Conservation (phyloP, 225 moss, liverwort and hornwort genomes). For the Straminergon stramineum region DNA sequence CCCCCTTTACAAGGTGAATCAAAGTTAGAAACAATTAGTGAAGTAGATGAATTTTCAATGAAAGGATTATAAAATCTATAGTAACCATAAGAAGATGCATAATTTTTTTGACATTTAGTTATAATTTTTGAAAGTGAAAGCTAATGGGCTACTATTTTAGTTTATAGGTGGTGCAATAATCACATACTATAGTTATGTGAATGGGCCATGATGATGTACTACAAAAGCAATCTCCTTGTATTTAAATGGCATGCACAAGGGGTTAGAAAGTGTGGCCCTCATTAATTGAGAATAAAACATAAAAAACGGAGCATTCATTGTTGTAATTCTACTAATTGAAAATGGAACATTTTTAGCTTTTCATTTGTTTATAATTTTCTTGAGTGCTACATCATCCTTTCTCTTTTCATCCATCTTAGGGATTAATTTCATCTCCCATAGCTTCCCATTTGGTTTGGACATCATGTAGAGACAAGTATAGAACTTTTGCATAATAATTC, state of each 20-base stretch:
- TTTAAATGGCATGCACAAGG: background rate
- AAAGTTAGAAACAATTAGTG: background rate
- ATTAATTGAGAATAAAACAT: background rate
- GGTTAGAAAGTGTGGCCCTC: fast-evolving
- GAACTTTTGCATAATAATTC: background rate
- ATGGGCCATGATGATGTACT: background rate
- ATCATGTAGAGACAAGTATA: background rate
- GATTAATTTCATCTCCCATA: background rate
- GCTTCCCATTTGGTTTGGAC: fast-evolving
- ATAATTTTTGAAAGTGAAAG: background rate
- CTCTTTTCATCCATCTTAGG: background rate
- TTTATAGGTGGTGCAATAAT: background rate
- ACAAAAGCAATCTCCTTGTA: fast-evolving
- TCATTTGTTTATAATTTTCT: background rate
- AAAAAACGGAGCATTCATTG: background rate
- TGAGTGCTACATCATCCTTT: background rate
- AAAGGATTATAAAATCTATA: fast-evolving
- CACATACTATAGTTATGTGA: fast-evolving
- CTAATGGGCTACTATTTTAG: no score
- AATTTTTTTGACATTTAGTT: background rate
- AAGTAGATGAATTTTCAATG: background rate
- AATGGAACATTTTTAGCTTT: background rate
- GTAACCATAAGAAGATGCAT: fast-evolving
- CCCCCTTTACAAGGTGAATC: fast-evolving
- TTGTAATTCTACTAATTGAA: background rate